Percentiles rank a stretch among this genome's conserved stretches.
These are phyloP conservation scores for Ustilago trichophora DNA, from an alignment of 1,284 basidiomycete genomes.

Conservation along the genomic window DNA sequence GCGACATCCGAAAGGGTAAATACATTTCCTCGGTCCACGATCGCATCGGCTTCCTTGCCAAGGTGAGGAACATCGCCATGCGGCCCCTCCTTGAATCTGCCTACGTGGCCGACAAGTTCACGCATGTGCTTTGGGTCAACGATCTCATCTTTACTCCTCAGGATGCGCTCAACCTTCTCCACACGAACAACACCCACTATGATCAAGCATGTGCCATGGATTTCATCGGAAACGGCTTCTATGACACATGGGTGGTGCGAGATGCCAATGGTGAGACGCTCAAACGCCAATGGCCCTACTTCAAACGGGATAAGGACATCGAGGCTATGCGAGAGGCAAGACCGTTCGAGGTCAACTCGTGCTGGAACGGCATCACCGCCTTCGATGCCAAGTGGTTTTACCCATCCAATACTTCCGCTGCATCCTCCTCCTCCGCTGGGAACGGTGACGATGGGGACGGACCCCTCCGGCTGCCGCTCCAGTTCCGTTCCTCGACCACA, in stretches of 20 bases:
- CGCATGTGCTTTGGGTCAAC: conserved; percentile 57
- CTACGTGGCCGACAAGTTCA: conserved; percentile 12
- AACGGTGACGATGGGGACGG: conserved; percentile 54
- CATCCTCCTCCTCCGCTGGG: not conserved
- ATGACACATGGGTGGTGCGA: conserved; percentile 68
- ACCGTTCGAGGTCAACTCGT: conserved; percentile 71
- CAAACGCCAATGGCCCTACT: conserved; percentile 72
- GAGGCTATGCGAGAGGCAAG: conserved; percentile 63
- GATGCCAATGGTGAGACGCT: conserved; percentile 63
- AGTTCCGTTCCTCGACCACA: conserved; percentile 69
- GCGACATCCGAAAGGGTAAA: conserved; percentile 34
- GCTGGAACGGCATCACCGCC: conserved; percentile 74
- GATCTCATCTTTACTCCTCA: conserved; percentile 45
- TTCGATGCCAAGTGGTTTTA: conserved; percentile 70
- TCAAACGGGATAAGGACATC: conserved; percentile 68
- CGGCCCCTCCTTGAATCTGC: conserved; percentile 25
- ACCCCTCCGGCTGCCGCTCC: conserved; percentile 65
- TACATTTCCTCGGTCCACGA: conserved; percentile 11
- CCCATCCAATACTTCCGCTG: not conserved
- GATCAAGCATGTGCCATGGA: conserved; percentile 74
- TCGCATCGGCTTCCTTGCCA: conserved; percentile 47
- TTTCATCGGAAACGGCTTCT: conserved; percentile 69
- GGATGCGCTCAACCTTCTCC: conserved; percentile 68
- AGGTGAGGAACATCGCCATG: conserved; percentile 55
- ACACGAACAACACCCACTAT: conserved; percentile 70